phyloP scores from a whole-genome alignment of 441 rosid species.

The Geranium incanum region DNA sequence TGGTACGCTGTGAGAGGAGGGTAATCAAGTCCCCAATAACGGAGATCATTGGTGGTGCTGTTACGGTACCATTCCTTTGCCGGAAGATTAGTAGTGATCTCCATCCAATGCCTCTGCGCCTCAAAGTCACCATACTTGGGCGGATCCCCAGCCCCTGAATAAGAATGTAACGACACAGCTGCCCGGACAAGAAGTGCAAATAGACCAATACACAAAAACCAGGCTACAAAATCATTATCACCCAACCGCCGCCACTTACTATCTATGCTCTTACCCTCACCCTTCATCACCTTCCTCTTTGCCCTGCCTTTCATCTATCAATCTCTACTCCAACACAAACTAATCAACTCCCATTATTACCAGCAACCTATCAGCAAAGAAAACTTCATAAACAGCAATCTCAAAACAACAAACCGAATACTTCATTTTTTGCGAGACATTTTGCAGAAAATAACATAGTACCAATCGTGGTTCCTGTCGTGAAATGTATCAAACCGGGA shows the following conservation, averaged over 20 bases:
- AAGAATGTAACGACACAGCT: conserved; percentile 61
- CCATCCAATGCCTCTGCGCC: conserved; percentile 98
- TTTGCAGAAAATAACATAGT: not conserved
- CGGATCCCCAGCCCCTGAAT: conserved; percentile 73
- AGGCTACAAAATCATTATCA: conserved; percentile 33
- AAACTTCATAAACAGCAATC: not conserved
- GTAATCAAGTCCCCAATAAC: conserved; percentile 94
- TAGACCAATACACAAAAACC: conserved; percentile 48
- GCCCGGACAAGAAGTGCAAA: conserved; percentile 63
- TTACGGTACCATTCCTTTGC: conserved; percentile 60
- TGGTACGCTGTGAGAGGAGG: conserved; percentile 96
- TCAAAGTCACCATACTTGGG: conserved; percentile 89
- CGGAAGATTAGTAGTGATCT: conserved; percentile 70
- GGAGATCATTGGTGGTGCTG: conserved; percentile 58
- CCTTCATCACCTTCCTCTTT: not conserved
- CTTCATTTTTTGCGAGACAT: not conserved
- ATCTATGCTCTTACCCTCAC: not conserved
- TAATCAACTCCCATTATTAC: not conserved
- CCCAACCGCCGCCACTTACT: conserved; percentile 32
- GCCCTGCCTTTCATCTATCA: not conserved
- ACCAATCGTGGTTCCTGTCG: too few species aligned
- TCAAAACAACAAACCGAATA: not conserved
- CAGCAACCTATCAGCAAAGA: not conserved
- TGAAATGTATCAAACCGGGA: too few species aligned
- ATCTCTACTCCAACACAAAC: not conserved